A percentile compares a stretch with the other conserved stretches of the same genome.
Evolutionary conservation across 2,329 filamentous ascomycete genomes (phyloP).

Genomic region (Ceratocystis albifundus): DNA sequence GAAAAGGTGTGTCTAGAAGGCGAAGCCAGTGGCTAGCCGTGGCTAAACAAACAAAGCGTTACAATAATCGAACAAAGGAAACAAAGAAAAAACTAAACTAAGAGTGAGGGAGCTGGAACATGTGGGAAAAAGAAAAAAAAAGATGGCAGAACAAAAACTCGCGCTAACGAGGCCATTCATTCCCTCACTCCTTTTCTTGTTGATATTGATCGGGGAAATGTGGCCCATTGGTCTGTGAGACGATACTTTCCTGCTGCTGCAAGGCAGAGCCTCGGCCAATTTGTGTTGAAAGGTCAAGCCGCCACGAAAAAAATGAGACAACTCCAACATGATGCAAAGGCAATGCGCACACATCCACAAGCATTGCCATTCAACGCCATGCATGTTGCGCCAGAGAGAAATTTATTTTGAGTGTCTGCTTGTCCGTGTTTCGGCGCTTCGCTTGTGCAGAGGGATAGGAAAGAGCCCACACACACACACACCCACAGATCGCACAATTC

Average conservation of each 20-base stretch:
- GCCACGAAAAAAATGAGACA: not conserved
- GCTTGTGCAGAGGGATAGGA: not conserved
- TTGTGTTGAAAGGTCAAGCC: not conserved
- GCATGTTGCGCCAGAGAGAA: constrained; percentile 9
- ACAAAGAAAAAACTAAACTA: not conserved
- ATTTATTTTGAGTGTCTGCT: not conserved
- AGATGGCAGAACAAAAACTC: not conserved
- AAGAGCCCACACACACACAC: too few relatives aligned
- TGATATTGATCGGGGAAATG: not conserved
- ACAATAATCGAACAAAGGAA: not conserved
- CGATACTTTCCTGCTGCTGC: not conserved
- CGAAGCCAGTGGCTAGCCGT: not conserved
- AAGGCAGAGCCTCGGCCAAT: constrained; percentile 12
- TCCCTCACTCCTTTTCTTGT: not conserved
- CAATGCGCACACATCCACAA: not conserved
- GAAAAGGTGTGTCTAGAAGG: not conserved
- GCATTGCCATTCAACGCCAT: not conserved
- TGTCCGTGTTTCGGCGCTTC: constrained; percentile 4
- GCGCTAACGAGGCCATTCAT: not conserved
- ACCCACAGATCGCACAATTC: not conserved
- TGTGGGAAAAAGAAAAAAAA: not conserved
- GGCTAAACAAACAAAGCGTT: not conserved
- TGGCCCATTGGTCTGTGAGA: not conserved
- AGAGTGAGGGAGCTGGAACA: not conserved
- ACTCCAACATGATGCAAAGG: not conserved